Evolutionary conservation across 1,139 yeast genomes (phyloP).

Genomic region (Kodamaea sp.): DNA sequence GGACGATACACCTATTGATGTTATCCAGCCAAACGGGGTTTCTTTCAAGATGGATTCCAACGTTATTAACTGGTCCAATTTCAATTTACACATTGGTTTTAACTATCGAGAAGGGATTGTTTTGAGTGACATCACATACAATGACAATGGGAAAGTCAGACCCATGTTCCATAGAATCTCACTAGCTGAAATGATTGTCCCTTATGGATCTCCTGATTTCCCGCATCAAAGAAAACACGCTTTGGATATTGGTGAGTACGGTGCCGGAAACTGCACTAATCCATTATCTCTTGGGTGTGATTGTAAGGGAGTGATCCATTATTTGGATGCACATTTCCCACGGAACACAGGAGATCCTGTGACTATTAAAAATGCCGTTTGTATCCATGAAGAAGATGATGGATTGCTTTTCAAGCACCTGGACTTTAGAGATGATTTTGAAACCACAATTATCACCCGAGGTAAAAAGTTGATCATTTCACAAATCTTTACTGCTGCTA

Average conservation of each 20-base stretch:
- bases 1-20: conserved; percentile 56
- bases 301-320: conserved; percentile 81
- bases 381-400: conserved; percentile 84
- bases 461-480: conserved; percentile 71
- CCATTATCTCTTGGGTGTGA: conserved; percentile 77
- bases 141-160: conserved; percentile 69
- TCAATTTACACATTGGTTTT: conserved; percentile 73
- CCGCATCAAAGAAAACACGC: conserved; percentile 86
- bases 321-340: conserved; percentile 70
- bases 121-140: conserved; percentile 65
- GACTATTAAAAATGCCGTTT: conserved; percentile 70
- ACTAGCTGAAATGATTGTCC: conserved; percentile 79
- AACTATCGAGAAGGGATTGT: conserved; percentile 85
- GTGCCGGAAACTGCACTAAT: conserved; percentile 83
- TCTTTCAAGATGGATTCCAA: conserved; percentile 69
- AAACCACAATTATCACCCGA: conserved; percentile 70
- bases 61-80: conserved; percentile 73
- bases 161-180: conserved; percentile 77
- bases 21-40: conserved; percentile 79
- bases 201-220: conserved; percentile 74
- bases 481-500: conserved; percentile 81
- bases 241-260: conserved; percentile 81
- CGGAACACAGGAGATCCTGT: conserved; percentile 65
- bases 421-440: conserved; percentile 77
- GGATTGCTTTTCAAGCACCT: conserved; percentile 78